These are phyloP conservation scores for Coniosporium apollinis DNA, from an alignment of 495 filamentous ascomycete species.

Conservation along the genomic window DNA sequence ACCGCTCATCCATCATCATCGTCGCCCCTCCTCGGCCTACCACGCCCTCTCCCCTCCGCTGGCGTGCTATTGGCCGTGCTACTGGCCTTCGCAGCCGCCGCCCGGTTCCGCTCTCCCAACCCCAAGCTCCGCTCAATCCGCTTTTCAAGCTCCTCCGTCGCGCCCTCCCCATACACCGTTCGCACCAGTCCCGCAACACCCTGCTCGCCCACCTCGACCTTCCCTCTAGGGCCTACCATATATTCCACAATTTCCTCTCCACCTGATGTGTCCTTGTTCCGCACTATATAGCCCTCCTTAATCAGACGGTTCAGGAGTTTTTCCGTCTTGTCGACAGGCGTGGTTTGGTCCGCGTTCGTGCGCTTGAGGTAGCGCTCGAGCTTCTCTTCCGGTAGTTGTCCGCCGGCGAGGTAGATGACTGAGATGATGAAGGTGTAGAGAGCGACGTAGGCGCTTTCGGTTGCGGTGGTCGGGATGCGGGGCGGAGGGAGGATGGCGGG, in stretches of 20 bases:
- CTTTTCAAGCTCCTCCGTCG: conserved; percentile 18
- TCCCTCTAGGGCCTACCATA: conserved; percentile 68
- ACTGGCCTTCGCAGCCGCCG: background rate
- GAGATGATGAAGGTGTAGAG: conserved; percentile 66
- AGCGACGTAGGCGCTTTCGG: conserved; percentile 62
- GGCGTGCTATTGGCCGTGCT: background rate
- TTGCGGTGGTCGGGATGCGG: conserved; percentile 40
- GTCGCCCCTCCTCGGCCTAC: conserved; percentile 6
- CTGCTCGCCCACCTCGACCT: conserved; percentile 61
- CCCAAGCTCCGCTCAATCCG: conserved; percentile 21
- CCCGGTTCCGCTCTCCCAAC: background rate
- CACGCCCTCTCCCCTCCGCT: conserved; percentile 9
- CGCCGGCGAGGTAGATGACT: conserved; percentile 53
- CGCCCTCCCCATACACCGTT: conserved; percentile 32
- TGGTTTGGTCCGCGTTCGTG: conserved; percentile 58
- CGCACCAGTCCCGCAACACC: conserved; percentile 55
- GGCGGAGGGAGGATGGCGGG: conserved; percentile 48
- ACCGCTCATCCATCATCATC: conserved; percentile 2
- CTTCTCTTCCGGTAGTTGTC: conserved; percentile 46
- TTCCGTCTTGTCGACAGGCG: conserved; percentile 53
- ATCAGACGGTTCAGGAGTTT: conserved; percentile 55
- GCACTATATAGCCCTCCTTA: conserved; percentile 69
- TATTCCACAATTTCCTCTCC: conserved; percentile 54
- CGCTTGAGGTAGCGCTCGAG: conserved; percentile 48
- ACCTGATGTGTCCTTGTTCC: conserved; percentile 32